Evolutionary conservation across 495 filamentous ascomycete species (phyloP), one percentile per base, ranked within the genome.

Genomic region (Penicillium cinerascens): DNA sequence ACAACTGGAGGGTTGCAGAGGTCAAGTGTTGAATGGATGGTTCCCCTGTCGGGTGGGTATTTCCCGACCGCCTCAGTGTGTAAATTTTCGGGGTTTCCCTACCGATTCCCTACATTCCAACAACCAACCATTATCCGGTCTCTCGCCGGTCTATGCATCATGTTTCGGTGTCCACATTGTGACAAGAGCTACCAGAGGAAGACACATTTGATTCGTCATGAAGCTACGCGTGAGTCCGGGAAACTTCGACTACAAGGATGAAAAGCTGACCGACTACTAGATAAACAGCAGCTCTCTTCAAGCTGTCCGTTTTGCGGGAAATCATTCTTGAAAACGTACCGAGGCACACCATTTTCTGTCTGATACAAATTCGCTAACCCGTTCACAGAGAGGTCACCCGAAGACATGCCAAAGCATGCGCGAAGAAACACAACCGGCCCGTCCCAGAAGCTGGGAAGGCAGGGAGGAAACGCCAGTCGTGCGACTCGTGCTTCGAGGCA

Each of bases 251-350:
- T 5, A 20, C 4, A 18, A 29, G 18, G 2, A 13, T 18, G 23
- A 39, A 2, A 3, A 40, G 40, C 55, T 70, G 44, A 70, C 53
- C n/a, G 40, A 7, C 15, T 22, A 35, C 17, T 37, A 72, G 69
- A 72, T 57, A 64, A 57, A 39, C 45, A 45, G 16, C 55, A 65
- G 25, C 44, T 36, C 25, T 46, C 63, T 42, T 67, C 61, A 13
- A 62, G 52, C 42, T 73, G 70, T n/a, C 68, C 64, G 4, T 60
- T 71, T n/a, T 73, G 70, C 56, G 60, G 65, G 2, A 73, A 73
- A 45, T 49, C 66, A 3, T 71, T 73, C 38, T 22, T 60, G 26
- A 73, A 71, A 36, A 57, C 57, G 70, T 73, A 54, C n/a, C n/a
- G n/a, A 5, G 54, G 25, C 27, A 17, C 33, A 10, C 4, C n/a